phyloP scores from a whole-genome alignment of 1,284 basidiomycete species.

The Coniophora puteana region DNA sequence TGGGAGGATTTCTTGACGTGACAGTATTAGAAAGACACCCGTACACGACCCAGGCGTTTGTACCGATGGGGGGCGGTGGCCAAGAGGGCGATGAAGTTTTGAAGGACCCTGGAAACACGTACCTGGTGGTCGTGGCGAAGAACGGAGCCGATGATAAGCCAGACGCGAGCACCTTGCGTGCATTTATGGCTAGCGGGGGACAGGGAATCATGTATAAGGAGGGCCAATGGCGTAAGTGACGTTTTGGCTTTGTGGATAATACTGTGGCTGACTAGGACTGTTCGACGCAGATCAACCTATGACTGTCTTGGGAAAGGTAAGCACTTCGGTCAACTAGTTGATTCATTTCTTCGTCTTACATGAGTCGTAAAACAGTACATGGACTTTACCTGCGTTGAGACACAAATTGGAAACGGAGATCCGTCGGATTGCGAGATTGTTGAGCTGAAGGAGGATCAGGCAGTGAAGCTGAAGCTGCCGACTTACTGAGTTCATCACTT shows the following conservation, averaged over 20 bases:
- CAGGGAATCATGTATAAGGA: slow-evolving; percentile 85
- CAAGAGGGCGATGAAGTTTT: slow-evolving; percentile 39
- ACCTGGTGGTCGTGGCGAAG: slow-evolving; percentile 81
- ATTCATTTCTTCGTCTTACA: slow-evolving; percentile 9
- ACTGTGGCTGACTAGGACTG: slow-evolving; percentile 6
- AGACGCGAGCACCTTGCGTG: slow-evolving; percentile 67
- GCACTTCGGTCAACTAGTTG: slow-evolving; percentile 14
- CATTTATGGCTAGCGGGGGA: slow-evolving; percentile 73
- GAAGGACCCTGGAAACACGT: slow-evolving; percentile 48
- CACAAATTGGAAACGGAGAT: slow-evolving; percentile 76
- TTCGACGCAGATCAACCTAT: slow-evolving; percentile 73
- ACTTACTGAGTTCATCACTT: slow-evolving; percentile 6
- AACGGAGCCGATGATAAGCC: slow-evolving; percentile 76
- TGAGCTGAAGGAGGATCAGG: slow-evolving; percentile 40
- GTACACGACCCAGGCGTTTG: slow-evolving; percentile 83
- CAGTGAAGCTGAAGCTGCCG: slow-evolving; percentile 35
- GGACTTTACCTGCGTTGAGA: slow-evolving; percentile 82
- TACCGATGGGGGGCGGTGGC: slow-evolving; percentile 71
- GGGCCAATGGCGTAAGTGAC: slow-evolving; percentile 82
- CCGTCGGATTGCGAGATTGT: slow-evolving; percentile 76
- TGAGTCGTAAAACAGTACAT: slow-evolving; percentile 45
- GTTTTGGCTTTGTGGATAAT: slow-evolving; percentile 9
- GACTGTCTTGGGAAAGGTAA: slow-evolving; percentile 71
- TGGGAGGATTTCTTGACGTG: slow-evolving; percentile 49
- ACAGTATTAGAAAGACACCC: slow-evolving; percentile 72